These are phyloP conservation scores for Pezicula neosporulosa DNA, from an alignment of 2,329 filamentous ascomycete genomes.

Conservation along the genomic window DNA sequence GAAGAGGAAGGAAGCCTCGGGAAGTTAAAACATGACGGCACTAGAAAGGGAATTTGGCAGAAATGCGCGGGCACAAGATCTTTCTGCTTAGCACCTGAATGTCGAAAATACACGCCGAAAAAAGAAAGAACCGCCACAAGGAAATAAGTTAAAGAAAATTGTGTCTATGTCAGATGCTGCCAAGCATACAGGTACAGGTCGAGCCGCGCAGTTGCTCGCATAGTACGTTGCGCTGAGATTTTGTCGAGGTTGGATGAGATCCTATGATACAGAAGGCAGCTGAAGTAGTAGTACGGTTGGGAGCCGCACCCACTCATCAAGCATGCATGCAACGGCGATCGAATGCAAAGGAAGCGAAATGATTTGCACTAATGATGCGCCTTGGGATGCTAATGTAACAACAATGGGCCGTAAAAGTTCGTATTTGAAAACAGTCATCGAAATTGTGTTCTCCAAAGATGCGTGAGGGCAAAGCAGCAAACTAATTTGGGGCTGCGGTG, in stretches of 20 bases:
- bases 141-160: constrained; percentile 13
- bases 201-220: constrained; percentile 28
- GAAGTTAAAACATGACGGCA: constrained; percentile 13
- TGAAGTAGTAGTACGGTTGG: constrained; percentile 5
- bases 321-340: constrained; percentile 24
- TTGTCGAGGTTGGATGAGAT: constrained; percentile 25
- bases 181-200: constrained; percentile 27
- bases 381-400: constrained; percentile 30
- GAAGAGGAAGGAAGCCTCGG: constrained; percentile 5
- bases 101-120: constrained; percentile 15
- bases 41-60: neutral
- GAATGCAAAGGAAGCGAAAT: constrained; percentile 17
- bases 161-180: constrained; percentile 20
- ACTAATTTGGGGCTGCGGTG: neutral
- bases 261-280: constrained; percentile 30
- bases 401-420: constrained; percentile 29
- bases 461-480: neutral
- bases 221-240: constrained; percentile 27
- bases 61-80: constrained; percentile 23
- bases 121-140: constrained; percentile 6
- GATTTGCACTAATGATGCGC: constrained; percentile 14
- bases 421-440: constrained; percentile 28
- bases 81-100: constrained; percentile 11
- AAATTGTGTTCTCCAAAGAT: constrained; percentile 9
- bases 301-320: neutral